These are phyloP conservation scores for Annulohypoxylon moriforme DNA, from an alignment of 495 filamentous ascomycete species.

Conservation along the genomic window DNA sequence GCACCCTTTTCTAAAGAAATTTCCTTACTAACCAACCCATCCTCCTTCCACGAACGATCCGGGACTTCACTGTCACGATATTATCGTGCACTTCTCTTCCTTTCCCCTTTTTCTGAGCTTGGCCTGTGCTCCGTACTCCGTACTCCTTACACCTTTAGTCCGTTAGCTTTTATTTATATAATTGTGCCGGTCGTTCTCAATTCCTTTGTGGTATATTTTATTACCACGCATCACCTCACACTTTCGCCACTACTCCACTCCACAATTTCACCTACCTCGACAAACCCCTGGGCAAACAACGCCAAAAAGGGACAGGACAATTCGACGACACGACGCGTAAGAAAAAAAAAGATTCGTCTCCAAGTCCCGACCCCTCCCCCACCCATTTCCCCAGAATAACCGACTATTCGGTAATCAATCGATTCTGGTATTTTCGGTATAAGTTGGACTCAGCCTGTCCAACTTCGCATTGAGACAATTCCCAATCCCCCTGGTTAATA, in stretches of 20 bases:
- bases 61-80: constrained; percentile 19
- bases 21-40: constrained; percentile 28
- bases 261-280: constrained; percentile 26
- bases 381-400: constrained; percentile 18
- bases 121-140: neutral
- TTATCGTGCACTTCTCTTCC: constrained; percentile 24
- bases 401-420: constrained; percentile 8
- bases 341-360: constrained; percentile 20
- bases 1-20: constrained; percentile 26
- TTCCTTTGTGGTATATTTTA: constrained; percentile 15
- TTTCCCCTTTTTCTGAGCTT: constrained; percentile 12
- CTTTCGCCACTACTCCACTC: constrained; percentile 6
- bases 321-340: constrained; percentile 32
- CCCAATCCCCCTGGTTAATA: no score
- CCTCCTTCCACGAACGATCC: constrained; percentile 6
- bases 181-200: neutral
- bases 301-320: constrained; percentile 15
- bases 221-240: constrained; percentile 17
- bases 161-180: constrained; percentile 17
- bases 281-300: constrained; percentile 5
- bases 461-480: constrained; percentile 1
- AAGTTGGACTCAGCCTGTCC: neutral
- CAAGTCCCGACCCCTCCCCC: constrained; percentile 31
- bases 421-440: neutral
- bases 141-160: neutral